These are phyloP conservation scores for Gynostemma pentaphyllum DNA, from an alignment of 306 rosid species.

Conservation along the genomic window DNA sequence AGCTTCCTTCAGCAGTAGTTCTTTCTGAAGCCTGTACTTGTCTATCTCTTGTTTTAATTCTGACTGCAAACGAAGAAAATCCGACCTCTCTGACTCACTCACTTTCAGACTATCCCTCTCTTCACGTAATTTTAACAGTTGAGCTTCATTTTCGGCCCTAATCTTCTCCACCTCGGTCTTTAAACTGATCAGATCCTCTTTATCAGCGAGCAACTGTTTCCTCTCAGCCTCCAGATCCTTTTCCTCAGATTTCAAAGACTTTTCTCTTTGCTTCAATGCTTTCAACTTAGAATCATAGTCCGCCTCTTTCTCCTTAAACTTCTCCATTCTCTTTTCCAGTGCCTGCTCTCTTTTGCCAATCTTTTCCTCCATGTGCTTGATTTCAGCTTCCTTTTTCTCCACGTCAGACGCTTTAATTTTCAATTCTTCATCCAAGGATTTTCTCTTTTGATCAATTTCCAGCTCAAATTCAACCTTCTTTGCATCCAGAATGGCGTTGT, in stretches of 20 bases:
- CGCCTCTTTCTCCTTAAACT: conserved; percentile 84
- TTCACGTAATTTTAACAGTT: conserved; percentile 48
- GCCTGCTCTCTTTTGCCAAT: conserved; percentile 73
- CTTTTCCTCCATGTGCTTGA: conserved; percentile 78
- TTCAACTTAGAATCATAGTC: conserved; percentile 62
- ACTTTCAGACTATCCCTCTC: conserved; percentile 52
- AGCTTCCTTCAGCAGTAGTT: conserved; percentile 67
- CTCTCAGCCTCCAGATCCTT: conserved; percentile 51
- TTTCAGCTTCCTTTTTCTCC: conserved; percentile 80
- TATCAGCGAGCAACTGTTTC: conserved; percentile 41
- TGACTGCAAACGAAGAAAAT: conserved; percentile 56
- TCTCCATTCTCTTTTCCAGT: conserved; percentile 69
- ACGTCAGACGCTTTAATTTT: conserved; percentile 48
- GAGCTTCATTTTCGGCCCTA: conserved; percentile 49
- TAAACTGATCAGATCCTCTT: conserved; percentile 48
- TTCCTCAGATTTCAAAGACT: conserved; percentile 53
- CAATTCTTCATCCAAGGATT: conserved; percentile 60
- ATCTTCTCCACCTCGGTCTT: conserved; percentile 62
- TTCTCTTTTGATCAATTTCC: conserved; percentile 68
- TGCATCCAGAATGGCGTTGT: conserved; percentile 44
- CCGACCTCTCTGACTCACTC: conserved; percentile 73
- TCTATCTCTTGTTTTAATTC: conserved; percentile 79
- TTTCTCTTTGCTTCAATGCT: conserved; percentile 67
- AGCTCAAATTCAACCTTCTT: conserved; percentile 70
- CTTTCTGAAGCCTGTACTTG: conserved; percentile 74